phyloP scores from a whole-genome alignment of 441 rosid genomes.

The California macrophylla region DNA sequence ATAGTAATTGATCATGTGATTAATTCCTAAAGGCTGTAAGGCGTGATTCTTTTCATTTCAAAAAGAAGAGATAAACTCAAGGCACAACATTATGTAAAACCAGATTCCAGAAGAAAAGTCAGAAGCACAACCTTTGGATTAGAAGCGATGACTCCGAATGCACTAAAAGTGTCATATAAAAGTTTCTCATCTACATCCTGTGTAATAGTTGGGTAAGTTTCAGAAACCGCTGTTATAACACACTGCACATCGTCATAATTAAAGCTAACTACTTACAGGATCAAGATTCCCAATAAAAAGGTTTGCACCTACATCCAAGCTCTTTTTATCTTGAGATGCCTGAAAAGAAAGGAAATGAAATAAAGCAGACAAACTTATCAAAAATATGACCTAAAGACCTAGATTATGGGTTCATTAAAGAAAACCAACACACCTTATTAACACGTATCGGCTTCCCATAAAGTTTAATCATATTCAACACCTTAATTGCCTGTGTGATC shows the following conservation, averaged over 20 bases:
- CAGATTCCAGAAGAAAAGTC: neutral
- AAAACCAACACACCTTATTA: conserved; percentile 49
- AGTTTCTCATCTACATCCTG: conserved; percentile 97
- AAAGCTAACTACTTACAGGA: conserved; percentile 44
- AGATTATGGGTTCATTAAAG: neutral
- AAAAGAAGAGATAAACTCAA: neutral
- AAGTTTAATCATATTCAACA: conserved; percentile 92
- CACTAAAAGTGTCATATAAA: conserved; percentile 87
- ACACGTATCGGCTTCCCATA: conserved; percentile 93
- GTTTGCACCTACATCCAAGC: conserved; percentile 92
- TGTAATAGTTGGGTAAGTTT: conserved; percentile 17
- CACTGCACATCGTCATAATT: neutral
- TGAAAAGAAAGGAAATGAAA: conserved; percentile 21
- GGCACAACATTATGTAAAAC: neutral
- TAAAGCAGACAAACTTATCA: conserved; percentile 10
- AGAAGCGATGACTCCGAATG: conserved; percentile 85
- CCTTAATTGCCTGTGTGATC: conserved; percentile 69
- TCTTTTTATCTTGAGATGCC: conserved; percentile 97
- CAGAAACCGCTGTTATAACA: conserved; percentile 5
- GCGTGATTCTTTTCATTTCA: neutral
- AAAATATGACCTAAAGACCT: neutral
- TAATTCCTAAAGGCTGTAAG: neutral
- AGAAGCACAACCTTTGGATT: conserved; percentile 66
- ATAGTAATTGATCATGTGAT: no score
- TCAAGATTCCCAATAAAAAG: conserved; percentile 92